phyloP scores from a whole-genome alignment of 1,139 yeast species.

The Pichia kudriavzevii region DNA sequence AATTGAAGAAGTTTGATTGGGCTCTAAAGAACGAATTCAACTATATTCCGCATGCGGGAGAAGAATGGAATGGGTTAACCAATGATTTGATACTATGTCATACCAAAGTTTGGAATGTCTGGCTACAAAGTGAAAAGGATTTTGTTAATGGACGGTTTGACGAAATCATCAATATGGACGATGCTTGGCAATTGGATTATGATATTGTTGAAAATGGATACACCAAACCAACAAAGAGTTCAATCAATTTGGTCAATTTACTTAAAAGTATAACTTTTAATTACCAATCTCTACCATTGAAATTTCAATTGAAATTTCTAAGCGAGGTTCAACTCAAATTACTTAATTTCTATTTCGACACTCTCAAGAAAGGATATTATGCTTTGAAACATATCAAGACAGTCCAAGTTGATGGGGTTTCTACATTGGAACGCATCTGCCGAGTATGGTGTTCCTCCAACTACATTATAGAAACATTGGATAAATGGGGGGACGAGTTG shows the following conservation, averaged over 20 bases:
- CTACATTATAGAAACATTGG: conserved; percentile 44
- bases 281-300: conserved; percentile 48
- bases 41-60: conserved; percentile 27
- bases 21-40: conserved; percentile 45
- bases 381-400: conserved; percentile 38
- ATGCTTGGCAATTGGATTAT: conserved; percentile 55
- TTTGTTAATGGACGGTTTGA: conserved; percentile 51
- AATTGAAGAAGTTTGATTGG: conserved; percentile 54
- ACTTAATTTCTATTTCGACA: conserved; percentile 51
- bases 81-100: conserved; percentile 43
- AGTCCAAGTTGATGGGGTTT: conserved; percentile 26
- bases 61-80: conserved; percentile 49
- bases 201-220: conserved; percentile 44
- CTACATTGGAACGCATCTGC: conserved; percentile 46
- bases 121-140: conserved; percentile 61
- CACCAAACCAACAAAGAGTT: conserved; percentile 59
- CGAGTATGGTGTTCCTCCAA: conserved; percentile 55
- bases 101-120: conserved; percentile 40
- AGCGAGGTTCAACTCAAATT: conserved; percentile 63
- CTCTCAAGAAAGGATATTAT: conserved; percentile 39
- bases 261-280: conserved; percentile 62
- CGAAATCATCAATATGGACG: conserved; percentile 44
- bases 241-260: conserved; percentile 53
- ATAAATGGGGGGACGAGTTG: conserved; percentile 58
- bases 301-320: conserved; percentile 60